Percentiles rank a stretch among this genome's conserved stretches.
These are phyloP conservation scores for Thymus quinquecostatus DNA, from an alignment of 257 asterid genomes.

Conservation along the genomic window DNA sequence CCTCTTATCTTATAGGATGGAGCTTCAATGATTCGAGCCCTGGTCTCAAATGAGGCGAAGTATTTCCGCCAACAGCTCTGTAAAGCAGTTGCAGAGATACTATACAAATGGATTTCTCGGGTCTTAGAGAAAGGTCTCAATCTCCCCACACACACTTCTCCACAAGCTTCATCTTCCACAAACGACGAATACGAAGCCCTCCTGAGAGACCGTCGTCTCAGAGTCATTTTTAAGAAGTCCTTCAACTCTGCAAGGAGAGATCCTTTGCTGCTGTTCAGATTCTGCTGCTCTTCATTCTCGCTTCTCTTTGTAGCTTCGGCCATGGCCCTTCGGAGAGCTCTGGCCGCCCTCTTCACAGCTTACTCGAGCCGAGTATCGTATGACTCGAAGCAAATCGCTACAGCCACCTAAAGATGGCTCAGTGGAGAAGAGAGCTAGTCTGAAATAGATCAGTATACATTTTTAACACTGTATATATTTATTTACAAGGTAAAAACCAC, in stretches of 20 bases:
- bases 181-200: constrained; percentile 44
- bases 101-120: constrained; percentile 64
- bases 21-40: constrained; percentile 64
- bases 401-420: constrained; percentile 36
- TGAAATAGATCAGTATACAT: not conserved
- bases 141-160: constrained; percentile 41
- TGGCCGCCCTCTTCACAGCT: constrained; percentile 51
- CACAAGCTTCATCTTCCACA: constrained; percentile 38
- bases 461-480: constrained; percentile 7
- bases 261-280: constrained; percentile 60
- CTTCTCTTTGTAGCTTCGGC: constrained; percentile 62
- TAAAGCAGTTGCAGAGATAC: constrained; percentile 53
- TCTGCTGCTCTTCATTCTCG: constrained; percentile 61
- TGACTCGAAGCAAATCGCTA: constrained; percentile 47
- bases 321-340: constrained; percentile 59
- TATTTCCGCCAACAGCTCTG: constrained; percentile 66
- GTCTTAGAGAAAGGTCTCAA: constrained; percentile 37
- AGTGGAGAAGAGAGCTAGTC: not conserved
- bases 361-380: constrained; percentile 48
- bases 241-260: constrained; percentile 66
- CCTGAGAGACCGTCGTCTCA: constrained; percentile 79
- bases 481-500: not conserved
- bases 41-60: constrained; percentile 71
- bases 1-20: constrained; percentile 66
- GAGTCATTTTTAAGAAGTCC: constrained; percentile 66